Base-by-base conservation (phyloP, 805 yeast species). In the Wickerhamomyces xylosicus region DNA sequence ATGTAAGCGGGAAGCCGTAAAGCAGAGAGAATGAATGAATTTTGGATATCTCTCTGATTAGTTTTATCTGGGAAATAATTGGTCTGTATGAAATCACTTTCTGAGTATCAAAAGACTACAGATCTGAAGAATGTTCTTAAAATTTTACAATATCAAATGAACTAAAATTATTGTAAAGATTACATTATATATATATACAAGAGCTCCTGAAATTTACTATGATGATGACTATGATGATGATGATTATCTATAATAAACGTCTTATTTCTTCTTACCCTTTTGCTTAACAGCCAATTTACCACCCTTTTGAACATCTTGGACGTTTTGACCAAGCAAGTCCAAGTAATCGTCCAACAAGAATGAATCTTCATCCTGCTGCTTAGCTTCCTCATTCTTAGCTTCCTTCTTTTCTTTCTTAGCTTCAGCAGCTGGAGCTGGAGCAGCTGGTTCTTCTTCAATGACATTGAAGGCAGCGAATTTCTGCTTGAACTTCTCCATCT, bases 401-500 rank as follows among this genome's bases (percentile, higher is more conserved):
- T 39, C 36, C 19, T 39, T 34, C 35, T 38, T 32, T 4, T 25
- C 14, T 11, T 32, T 34, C 22, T 36, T 37, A 11, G 28, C 17
- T 18, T 21, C 44, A 9, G 39, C 48, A 14, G 49, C 27, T 39
- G 35, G 35, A 39, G 25, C 37, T 5, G 35, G 37, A 9, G 17
- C 36, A 1, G 29, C 18, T 2, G 27, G 34, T 5, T 47, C 43
- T 14, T 56, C 64, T 29, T 57, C 62, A 40, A 60, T 62, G 31
- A 66, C 62, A 15, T 66, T 64, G 40, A 73, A 77, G 15, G 67
- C 62, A 2, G 80, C 62, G 54, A 71, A 84, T 57, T 71, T 81
- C 58, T 74, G 73, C 58, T 75, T 81, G 69, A 83, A 84, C 58
- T 73, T 79, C 59, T 72, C 77, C 53, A 89, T 64, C 59, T 79